Evolutionary conservation across 1,139 yeast genomes (phyloP).

Genomic region (Yamadazyma pseudoaaseri): DNA sequence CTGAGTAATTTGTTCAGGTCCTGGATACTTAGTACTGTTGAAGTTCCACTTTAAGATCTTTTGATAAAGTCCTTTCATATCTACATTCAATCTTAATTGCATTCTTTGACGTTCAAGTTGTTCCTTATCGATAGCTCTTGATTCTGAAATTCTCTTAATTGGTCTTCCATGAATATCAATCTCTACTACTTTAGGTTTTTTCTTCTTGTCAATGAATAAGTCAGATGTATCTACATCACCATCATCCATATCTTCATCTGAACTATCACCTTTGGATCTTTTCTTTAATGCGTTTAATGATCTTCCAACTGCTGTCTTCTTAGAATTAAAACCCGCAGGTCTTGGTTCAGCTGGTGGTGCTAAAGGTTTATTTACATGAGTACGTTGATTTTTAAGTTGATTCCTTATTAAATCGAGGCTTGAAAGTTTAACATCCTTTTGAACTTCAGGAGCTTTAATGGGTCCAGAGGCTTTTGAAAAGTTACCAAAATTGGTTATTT

Average conservation of each 20-base stretch:
- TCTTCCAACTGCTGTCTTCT: constrained; percentile 31
- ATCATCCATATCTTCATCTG: constrained; percentile 33
- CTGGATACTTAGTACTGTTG: constrained; percentile 57
- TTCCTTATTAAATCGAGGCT: constrained; percentile 42
- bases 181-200: constrained; percentile 35
- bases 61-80: constrained; percentile 70
- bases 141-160: constrained; percentile 18
- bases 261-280: constrained; percentile 30
- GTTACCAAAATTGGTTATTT: constrained; percentile 50
- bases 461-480: constrained; percentile 33
- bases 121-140: constrained; percentile 29
- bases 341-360: constrained; percentile 65
- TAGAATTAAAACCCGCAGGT: constrained; percentile 76
- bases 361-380: constrained; percentile 14
- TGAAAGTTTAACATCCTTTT: constrained; percentile 30
- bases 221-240: constrained; percentile 42
- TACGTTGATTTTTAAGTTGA: constrained; percentile 30
- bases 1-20: constrained; percentile 34
- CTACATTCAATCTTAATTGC: constrained; percentile 78
- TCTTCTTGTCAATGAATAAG: constrained; percentile 37
- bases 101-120: constrained; percentile 73
- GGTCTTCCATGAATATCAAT: constrained; percentile 40
- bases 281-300: constrained; percentile 31
- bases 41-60: constrained; percentile 78
- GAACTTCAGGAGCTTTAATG: constrained; percentile 29